Conservation (phyloP, 2,329 filamentous ascomycete species). For the Bipolaris cookei region DNA sequence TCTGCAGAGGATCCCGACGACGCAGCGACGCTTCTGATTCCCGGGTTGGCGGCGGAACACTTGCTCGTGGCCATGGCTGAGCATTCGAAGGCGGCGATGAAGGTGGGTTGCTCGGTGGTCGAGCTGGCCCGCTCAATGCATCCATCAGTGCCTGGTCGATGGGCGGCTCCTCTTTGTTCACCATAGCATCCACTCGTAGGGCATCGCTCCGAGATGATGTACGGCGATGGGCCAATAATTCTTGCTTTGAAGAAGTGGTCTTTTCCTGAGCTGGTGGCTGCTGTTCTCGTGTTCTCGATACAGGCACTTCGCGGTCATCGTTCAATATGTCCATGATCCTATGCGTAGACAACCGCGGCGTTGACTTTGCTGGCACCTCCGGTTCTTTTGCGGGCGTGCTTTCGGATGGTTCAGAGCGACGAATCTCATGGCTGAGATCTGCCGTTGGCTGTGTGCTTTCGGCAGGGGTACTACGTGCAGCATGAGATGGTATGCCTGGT, state of each 20-base stretch:
- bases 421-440: constrained; percentile 7
- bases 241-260: constrained; percentile 23
- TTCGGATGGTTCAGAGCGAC: constrained; percentile 19
- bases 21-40: constrained; percentile 36
- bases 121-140: constrained; percentile 22
- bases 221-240: constrained; percentile 20
- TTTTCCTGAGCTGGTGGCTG: constrained; percentile 26
- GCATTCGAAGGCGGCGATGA: constrained; percentile 25
- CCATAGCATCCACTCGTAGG: constrained; percentile 26
- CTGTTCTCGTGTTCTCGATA: constrained; percentile 29
- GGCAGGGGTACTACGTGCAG: constrained; percentile 27
- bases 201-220: constrained; percentile 29
- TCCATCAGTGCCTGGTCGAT: constrained; percentile 34
- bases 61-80: constrained; percentile 25
- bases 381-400: constrained; percentile 10
- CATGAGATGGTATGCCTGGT: constrained; percentile 23
- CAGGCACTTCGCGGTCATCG: constrained; percentile 41
- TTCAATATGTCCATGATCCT: constrained; percentile 49
- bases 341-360: constrained; percentile 41
- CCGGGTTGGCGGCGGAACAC: constrained; percentile 18
- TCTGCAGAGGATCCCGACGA: constrained; percentile 34
- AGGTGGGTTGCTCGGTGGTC: constrained; percentile 26
- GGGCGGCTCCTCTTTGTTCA: constrained; percentile 30
- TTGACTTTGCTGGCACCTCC: constrained; percentile 28
- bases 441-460: constrained; percentile 18